These are phyloP conservation scores for Simplicillium sp. DNA, from an alignment of 2,329 filamentous ascomycete genomes.

Conservation along the genomic window DNA sequence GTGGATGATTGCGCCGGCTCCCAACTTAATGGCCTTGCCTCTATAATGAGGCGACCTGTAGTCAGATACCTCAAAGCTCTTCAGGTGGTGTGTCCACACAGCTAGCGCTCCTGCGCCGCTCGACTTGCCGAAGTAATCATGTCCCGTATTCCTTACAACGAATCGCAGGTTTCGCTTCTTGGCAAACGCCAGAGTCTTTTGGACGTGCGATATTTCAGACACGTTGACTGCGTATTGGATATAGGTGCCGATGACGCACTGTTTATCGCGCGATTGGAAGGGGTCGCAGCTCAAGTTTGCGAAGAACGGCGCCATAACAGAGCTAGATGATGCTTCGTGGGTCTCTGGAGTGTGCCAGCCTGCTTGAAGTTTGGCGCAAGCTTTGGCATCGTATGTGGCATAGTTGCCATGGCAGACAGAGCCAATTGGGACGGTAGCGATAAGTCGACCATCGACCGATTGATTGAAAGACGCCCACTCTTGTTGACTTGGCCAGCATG, in stretches of 20 bases:
- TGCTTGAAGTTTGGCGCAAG: conserved; percentile 30
- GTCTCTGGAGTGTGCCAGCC: conserved; percentile 25
- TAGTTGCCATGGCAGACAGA: conserved; percentile 34
- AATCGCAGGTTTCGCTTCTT: conserved; percentile 31
- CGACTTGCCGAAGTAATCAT: conserved; percentile 40
- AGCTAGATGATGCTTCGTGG: background rate
- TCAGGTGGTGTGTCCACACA: conserved; percentile 38
- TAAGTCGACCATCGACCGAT: conserved; percentile 37
- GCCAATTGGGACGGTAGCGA: conserved; percentile 41
- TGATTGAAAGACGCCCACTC: conserved; percentile 41
- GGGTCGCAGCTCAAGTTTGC: conserved; percentile 14
- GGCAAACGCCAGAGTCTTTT: conserved; percentile 21
- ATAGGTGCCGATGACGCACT: conserved; percentile 31
- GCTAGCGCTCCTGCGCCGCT: conserved; percentile 39
- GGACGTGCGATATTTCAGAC: conserved; percentile 14
- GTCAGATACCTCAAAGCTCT: conserved; percentile 23
- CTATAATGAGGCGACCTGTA: conserved; percentile 24
- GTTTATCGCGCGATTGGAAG: conserved; percentile 22
- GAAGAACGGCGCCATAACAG: background rate
- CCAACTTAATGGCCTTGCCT: conserved; percentile 37
- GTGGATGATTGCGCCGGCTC: conserved; percentile 35
- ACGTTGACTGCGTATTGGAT: conserved; percentile 26
- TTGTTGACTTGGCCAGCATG: conserved; percentile 37
- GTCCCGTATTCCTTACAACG: conserved; percentile 38
- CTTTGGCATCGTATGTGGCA: conserved; percentile 32